Conservation (phyloP, 768 basidiomycete species). For the Zangia roseola region DNA sequence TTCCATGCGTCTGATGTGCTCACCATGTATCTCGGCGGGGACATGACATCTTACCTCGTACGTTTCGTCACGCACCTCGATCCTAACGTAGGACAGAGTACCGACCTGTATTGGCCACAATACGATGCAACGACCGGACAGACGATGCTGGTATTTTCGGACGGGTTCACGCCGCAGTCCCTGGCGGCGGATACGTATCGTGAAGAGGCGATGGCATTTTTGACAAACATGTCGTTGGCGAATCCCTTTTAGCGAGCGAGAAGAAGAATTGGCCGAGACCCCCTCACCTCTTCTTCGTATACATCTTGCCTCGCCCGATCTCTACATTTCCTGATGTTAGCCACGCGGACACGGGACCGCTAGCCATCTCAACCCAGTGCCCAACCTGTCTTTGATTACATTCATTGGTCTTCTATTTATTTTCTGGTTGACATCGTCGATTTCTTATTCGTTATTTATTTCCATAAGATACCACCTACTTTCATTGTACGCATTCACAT, state of each 20-base stretch:
- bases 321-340: no score
- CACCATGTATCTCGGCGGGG: conserved; percentile 40
- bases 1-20: conserved; percentile 44
- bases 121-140: conserved; percentile 35
- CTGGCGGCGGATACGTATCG: conserved; percentile 47
- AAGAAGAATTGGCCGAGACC: no score
- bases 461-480: no score
- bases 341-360: no score
- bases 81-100: conserved; percentile 38
- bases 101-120: conserved; percentile 42
- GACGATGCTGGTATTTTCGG: conserved; percentile 41
- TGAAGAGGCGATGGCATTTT: conserved; percentile 34
- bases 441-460: no score
- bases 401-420: no score
- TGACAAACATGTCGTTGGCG: conserved; percentile 17
- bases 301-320: no score
- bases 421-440: no score
- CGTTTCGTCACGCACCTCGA: conserved; percentile 22
- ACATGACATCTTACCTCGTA: conserved; percentile 39
- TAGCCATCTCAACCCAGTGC: no score
- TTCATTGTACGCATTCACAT: no score
- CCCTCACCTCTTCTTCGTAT: no score
- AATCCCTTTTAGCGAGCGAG: background rate
- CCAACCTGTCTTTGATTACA: no score
- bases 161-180: conserved; percentile 30